Evolutionary conservation across 1,284 basidiomycete genomes (phyloP).

Genomic region (Fomitopsis pinicola): DNA sequence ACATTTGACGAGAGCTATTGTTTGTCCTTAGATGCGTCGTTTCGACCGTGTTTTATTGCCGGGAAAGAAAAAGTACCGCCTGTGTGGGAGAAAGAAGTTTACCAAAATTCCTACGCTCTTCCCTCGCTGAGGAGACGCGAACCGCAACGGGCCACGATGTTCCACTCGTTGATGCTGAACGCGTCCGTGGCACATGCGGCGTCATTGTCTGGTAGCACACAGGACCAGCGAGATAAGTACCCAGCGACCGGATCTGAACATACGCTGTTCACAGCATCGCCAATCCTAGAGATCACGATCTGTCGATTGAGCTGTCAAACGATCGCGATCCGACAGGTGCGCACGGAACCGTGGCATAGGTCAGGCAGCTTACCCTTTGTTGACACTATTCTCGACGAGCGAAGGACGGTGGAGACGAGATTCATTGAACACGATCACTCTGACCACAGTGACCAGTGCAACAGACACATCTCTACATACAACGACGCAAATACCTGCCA

Average conservation of each 20-base stretch:
- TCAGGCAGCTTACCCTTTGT: neutral
- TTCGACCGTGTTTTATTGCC: neutral
- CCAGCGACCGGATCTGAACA: neutral
- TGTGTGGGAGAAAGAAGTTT: neutral
- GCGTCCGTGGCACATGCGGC: neutral
- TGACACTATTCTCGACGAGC: neutral
- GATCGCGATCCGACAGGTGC: slow-evolving; percentile 1
- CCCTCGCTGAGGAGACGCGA: neutral
- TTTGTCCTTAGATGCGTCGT: neutral
- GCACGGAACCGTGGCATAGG: neutral
- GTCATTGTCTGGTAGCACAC: neutral
- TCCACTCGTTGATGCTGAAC: neutral
- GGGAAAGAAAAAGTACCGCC: neutral
- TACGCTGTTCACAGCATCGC: neutral
- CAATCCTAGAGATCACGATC: slow-evolving; percentile 1
- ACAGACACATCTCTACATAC: neutral
- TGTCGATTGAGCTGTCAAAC: neutral
- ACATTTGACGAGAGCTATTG: no score
- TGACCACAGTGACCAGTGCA: neutral
- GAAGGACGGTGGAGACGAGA: neutral
- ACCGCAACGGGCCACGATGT: neutral
- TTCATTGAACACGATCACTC: neutral
- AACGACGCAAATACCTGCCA: neutral
- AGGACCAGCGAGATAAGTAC: neutral
- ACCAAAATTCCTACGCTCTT: neutral